These are phyloP conservation scores for Pyrenophora tritici-repentis DNA, from an alignment of 2,329 filamentous ascomycete species.

Conservation along the genomic window DNA sequence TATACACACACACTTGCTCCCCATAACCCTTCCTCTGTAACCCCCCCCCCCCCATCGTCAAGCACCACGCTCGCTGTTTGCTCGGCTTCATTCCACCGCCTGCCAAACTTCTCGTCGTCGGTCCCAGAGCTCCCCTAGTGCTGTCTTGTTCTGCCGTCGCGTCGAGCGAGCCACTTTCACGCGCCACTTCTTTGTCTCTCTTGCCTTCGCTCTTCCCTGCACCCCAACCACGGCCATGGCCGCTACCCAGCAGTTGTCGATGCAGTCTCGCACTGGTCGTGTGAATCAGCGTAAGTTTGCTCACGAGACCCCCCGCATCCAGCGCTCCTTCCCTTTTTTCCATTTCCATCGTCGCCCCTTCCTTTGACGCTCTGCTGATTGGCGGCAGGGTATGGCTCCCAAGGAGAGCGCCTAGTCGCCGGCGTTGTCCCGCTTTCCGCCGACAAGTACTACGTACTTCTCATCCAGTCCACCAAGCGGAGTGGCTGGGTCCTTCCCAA, in stretches of 20 bases:
- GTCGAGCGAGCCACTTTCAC: conserved; percentile 20
- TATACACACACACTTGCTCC: conserved; percentile 13
- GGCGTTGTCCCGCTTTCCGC: conserved; percentile 87
- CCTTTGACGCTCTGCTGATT: conserved; percentile 16
- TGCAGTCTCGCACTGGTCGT: conserved; percentile 74
- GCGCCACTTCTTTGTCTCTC: conserved; percentile 4
- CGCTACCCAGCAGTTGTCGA: conserved; percentile 51
- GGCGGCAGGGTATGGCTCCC: conserved; percentile 79
- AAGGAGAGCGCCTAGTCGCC: conserved; percentile 92
- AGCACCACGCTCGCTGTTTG: conserved; percentile 23
- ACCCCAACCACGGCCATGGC: conserved; percentile 47
- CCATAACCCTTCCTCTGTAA: conserved; percentile 9
- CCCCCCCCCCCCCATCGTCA: neutral
- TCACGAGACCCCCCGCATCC: conserved; percentile 26
- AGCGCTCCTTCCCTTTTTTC: conserved; percentile 6
- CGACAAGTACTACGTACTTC: conserved; percentile 84
- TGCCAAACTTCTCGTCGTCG: conserved; percentile 24
- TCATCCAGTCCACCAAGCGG: conserved; percentile 90
- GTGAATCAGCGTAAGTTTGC: conserved; percentile 77
- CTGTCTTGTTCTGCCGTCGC: conserved; percentile 7
- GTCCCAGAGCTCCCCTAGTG: conserved; percentile 15
- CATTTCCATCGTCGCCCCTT: neutral
- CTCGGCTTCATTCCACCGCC: conserved; percentile 37
- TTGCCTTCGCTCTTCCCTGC: conserved; percentile 8
- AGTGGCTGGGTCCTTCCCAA: conserved; percentile 97